phyloP scores from a whole-genome alignment of 495 filamentous ascomycete species.

The Podospora comata region DNA sequence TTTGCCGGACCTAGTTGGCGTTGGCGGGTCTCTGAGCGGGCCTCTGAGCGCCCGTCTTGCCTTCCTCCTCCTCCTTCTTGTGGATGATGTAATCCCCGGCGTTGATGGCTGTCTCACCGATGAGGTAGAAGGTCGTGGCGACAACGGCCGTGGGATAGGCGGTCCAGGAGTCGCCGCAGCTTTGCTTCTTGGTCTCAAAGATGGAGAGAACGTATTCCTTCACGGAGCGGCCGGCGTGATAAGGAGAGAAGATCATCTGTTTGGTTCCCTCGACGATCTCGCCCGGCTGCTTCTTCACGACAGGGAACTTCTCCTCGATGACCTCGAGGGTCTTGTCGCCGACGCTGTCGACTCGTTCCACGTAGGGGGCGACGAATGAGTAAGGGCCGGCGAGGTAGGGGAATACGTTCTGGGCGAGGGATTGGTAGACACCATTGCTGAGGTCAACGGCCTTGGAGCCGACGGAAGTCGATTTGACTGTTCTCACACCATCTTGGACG shows the following conservation, averaged over 20 bases:
- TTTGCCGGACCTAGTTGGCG: not conserved
- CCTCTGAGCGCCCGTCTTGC: not conserved
- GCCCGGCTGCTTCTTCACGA: conserved; percentile 81
- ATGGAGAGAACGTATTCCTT: conserved; percentile 1
- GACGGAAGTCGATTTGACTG: conserved; percentile 74
- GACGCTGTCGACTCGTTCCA: conserved; percentile 73
- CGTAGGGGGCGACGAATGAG: conserved; percentile 74
- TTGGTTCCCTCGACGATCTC: conserved; percentile 68
- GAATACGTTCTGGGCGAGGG: conserved; percentile 64
- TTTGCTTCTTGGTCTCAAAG: conserved; percentile 1
- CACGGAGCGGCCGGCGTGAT: not conserved
- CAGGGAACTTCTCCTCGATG: conserved; percentile 77
- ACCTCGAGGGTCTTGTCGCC: conserved; percentile 70
- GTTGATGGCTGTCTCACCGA: not conserved
- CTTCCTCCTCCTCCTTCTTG: not conserved
- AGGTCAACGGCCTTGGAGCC: conserved; percentile 77
- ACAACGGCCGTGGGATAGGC: conserved; percentile 5
- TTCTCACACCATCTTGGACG: conserved; percentile 71
- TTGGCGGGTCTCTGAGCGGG: not conserved
- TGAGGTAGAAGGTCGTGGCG: not conserved
- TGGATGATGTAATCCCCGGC: not conserved
- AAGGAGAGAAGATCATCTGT: conserved; percentile 48
- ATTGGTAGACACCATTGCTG: conserved; percentile 62
- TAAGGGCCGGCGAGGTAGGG: conserved; percentile 76
- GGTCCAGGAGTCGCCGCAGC: not conserved